Evolutionary conservation across 2,329 filamentous ascomycete species (phyloP), one percentile per base, ranked within the genome.

Genomic region (Neopestalotiopsis rosae): DNA sequence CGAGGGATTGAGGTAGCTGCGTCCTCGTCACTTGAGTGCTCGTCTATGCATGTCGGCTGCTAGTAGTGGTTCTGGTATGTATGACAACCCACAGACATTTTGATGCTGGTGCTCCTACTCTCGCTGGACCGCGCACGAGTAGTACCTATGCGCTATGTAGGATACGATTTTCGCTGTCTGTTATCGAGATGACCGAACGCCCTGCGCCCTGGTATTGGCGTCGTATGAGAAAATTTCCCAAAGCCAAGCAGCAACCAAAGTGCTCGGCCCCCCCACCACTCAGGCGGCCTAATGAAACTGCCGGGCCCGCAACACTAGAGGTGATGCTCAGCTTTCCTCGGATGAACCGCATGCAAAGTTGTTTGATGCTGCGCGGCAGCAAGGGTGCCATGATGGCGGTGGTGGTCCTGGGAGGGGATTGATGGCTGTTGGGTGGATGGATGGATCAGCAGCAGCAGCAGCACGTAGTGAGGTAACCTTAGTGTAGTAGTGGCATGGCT

Each of bases 141-240:
- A 38, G 34, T 38, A 38, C 34, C 34, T 38, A 38, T 49, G 42
- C 42, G 42, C 42, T 14, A 49, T 38, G 34, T 38, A 52, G 9
- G 45, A 17, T n/a, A 52, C n/a, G 45, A 52, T 52, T 52, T 52
- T 52, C 45, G 45, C 20, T 20, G 14, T 52, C 20, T 20, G 45
- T 52, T 52, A 52, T 52, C 45, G 45, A 17, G 17, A 20, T 52
- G 17, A n/a, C 24, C 24, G 24, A 28, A 28, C 24, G 24, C 24
- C 24, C 24, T 28, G n/a, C 14, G 45, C 17, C 17, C 45, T 52
- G 45, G 45, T 17, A 52, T 52, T 4, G 20, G 45, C 45, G 14
- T 52, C 45, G 45, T 52, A 52, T 52, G 45, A 52, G 45, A 52
- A 20, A 52, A 52, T 52, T 52, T 52, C 45, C 20, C 45, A 52